These are phyloP conservation scores for Candida qinlingensis DNA, from an alignment of 805 yeast genomes.

Conservation along the genomic window DNA sequence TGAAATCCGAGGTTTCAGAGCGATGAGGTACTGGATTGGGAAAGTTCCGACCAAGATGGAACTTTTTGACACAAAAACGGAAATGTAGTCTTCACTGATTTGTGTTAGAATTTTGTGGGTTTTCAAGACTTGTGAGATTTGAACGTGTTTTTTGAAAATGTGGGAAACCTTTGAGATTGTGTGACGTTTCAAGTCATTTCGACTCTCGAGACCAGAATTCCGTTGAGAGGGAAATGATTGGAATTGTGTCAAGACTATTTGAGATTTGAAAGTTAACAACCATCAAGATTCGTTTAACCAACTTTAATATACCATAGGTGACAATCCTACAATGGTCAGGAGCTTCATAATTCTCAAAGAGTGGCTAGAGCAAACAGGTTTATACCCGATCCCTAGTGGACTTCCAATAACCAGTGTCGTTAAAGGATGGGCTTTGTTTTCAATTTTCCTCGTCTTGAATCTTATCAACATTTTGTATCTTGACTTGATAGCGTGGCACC, in stretches of 20 bases:
- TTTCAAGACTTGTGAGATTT: not conserved
- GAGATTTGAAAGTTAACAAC: too few species aligned
- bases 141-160: too few species aligned
- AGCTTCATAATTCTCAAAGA: constrained; percentile 5
- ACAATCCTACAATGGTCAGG: not conserved
- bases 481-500: not conserved
- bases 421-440: constrained; percentile 18
- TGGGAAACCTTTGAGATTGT: too few species aligned
- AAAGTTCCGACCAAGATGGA: not conserved
- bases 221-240: too few species aligned
- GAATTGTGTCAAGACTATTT: too few species aligned
- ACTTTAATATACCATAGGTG: too few species aligned
- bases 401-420: constrained; percentile 12
- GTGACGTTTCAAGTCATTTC: too few species aligned
- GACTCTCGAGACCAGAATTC: too few species aligned
- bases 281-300: too few species aligned
- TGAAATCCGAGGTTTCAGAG: not conserved
- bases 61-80: constrained; percentile 5
- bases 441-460: constrained; percentile 9
- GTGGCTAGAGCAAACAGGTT: constrained; percentile 17
- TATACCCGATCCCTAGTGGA: constrained; percentile 18
- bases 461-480: constrained; percentile 2
- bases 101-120: not conserved
- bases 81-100: not conserved
- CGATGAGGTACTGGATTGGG: not conserved